Base-by-base conservation (phyloP, 1,139 yeast genomes). In the Saccharomyces hybrid region DNA sequence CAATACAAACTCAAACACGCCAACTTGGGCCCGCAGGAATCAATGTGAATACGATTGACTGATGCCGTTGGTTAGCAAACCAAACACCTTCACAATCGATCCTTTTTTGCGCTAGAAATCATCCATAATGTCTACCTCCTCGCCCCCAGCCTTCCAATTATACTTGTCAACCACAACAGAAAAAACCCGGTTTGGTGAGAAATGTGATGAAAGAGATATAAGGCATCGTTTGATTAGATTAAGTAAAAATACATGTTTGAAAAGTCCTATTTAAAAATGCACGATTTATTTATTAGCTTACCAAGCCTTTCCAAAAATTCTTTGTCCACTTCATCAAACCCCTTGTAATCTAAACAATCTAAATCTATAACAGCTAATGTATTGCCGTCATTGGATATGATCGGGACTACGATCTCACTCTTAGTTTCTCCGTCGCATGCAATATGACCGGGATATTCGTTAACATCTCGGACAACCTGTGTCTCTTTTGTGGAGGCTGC, bases 361-460 rank as follows among this genome's bases (percentile, higher is more conserved):
- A 93, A 78, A 68, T 93, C 98, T 55, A 93, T 76, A 5, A 93
- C 97, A 2, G 91, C 99, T 14, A 80, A 65, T 1, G 82, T 72
- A 23, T 65, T 62, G 2, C 77, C 81, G 8, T 70, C 67, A 2
- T 59, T 57, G n/a, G 69, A 64, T 1, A 80, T 56, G 5, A 93
- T 79, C 0, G 98, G 98, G 2, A 93, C 91, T 16, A 93, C 98
- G 31, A 93, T 87, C 68, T 93, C 99, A 68, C 96, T 86, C 58
- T 85, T 78, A 0, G 98, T 91, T 56, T 84, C 96, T 1, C 96
- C 96, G 71, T 93, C 99, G 70, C 99, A 93, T 0, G 98, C 98
- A 61, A 93, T 93, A 68, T 93, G 98, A 1, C 96, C 96, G 0
- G 96, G 96, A 63, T 81, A 90, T 60, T 78, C 68, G 28, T 85